These are phyloP conservation scores for Bifiguratus adelaidae DNA, from an alignment of 192 early-diverging fungal species.

Conservation along the genomic window DNA sequence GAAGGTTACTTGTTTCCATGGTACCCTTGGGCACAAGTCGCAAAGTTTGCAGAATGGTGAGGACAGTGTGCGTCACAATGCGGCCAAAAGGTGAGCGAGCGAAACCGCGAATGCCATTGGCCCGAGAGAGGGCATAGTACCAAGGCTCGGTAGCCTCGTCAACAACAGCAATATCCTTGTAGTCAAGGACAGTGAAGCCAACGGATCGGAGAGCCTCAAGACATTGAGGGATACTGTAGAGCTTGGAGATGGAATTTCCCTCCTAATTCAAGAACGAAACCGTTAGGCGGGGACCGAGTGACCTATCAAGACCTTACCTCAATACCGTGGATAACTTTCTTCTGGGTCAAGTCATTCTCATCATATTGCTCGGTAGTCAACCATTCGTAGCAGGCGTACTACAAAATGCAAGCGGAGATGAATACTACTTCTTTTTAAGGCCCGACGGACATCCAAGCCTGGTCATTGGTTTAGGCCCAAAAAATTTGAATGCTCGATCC, in stretches of 20 bases:
- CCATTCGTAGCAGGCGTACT: slow-evolving; percentile 91
- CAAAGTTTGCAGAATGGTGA: slow-evolving; percentile 63
- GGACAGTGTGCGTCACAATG: slow-evolving; percentile 59
- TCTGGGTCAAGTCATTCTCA: slow-evolving; percentile 54
- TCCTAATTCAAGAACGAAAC: slow-evolving; percentile 23
- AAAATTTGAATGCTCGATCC: no score
- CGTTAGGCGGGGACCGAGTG: not conserved
- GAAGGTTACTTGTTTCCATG: slow-evolving; percentile 61
- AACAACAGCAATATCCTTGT: slow-evolving; percentile 42
- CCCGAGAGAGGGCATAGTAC: slow-evolving; percentile 45
- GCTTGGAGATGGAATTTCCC: slow-evolving; percentile 75
- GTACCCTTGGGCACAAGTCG: slow-evolving; percentile 68
- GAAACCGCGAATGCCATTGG: slow-evolving; percentile 19
- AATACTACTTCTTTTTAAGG: no score
- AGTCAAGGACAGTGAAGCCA: slow-evolving; percentile 69
- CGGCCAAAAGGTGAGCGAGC: slow-evolving; percentile 38
- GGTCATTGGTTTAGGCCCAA: no score
- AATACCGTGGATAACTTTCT: slow-evolving; percentile 65
- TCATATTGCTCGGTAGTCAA: slow-evolving; percentile 78
- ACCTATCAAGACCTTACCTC: slow-evolving; percentile 32
- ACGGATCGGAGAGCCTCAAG: slow-evolving; percentile 64
- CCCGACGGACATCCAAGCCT: no score
- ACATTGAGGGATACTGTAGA: slow-evolving; percentile 56
- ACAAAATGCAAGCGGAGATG: no score
- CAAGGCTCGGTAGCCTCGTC: slow-evolving; percentile 41